Percentiles rank a stretch among this genome's conserved stretches.
Evolutionary conservation across 306 rosid species (phyloP).

Genomic region (Mucuna pruriens): DNA sequence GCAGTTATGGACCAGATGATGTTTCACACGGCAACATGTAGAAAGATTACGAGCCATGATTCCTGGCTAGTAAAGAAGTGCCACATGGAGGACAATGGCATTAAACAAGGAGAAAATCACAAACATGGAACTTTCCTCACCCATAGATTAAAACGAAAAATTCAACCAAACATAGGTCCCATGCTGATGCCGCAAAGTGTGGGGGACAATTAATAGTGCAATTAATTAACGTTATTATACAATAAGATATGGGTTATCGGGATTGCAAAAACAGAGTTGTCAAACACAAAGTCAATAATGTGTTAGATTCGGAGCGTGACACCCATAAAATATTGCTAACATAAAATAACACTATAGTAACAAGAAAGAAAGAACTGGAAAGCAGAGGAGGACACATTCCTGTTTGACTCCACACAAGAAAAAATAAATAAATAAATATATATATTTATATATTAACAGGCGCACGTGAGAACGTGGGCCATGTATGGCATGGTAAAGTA

Average conservation of each 20-base stretch:
- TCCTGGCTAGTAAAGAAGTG: conserved; percentile 9
- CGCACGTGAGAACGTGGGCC: conserved; percentile 72
- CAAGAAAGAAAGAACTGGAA: conserved; percentile 25
- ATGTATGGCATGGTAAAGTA: conserved; percentile 38
- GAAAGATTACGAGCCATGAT: conserved; percentile 13
- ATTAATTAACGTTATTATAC: background rate
- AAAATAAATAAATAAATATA: background rate
- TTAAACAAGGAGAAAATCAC: background rate
- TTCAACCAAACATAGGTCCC: conserved; percentile 46
- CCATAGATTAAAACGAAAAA: conserved; percentile 2
- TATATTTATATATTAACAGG: background rate
- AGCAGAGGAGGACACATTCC: conserved; percentile 49
- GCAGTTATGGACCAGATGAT: conserved; percentile 32
- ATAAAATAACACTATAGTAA: conserved; percentile 1
- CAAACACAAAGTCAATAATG: conserved; percentile 53
- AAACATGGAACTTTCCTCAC: conserved; percentile 20
- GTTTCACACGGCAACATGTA: conserved; percentile 49
- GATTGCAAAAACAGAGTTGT: conserved; percentile 53
- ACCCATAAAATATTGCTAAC: conserved; percentile 24
- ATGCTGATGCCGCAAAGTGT: conserved; percentile 51
- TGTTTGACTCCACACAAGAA: conserved; percentile 21
- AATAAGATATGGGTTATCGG: conserved; percentile 38
- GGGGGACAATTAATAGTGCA: conserved; percentile 39
- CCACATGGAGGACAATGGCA: conserved; percentile 40
- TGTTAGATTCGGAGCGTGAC: conserved; percentile 40